phyloP scores from a whole-genome alignment of 345 rosid species.

The Hypericum androsaemum region DNA sequence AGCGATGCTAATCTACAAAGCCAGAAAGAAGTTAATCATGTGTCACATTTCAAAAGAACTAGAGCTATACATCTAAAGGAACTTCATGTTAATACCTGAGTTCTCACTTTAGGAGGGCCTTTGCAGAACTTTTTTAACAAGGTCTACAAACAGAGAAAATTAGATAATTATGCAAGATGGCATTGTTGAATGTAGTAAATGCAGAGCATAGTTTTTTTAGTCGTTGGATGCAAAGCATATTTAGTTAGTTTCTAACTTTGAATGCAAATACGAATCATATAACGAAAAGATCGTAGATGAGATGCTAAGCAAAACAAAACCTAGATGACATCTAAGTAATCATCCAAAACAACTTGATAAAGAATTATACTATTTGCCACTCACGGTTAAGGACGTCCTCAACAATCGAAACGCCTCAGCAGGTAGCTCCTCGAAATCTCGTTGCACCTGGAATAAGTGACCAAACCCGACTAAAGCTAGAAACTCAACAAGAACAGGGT shows the following conservation, averaged over 20 bases:
- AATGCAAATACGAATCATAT: too few species aligned
- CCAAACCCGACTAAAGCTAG: conserved; percentile 5
- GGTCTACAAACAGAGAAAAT: conserved; percentile 39
- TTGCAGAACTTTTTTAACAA: conserved; percentile 84
- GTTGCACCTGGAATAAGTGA: conserved; percentile 61
- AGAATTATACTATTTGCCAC: conserved; percentile 15
- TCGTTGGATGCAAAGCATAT: too few species aligned
- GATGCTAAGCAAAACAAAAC: too few species aligned
- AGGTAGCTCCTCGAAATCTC: conserved; percentile 97
- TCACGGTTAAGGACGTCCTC: conserved; percentile 72
- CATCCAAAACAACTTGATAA: not conserved
- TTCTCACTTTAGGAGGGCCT: conserved; percentile 96
- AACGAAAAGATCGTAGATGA: too few species aligned
- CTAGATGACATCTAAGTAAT: too few species aligned
- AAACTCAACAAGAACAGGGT: not conserved
- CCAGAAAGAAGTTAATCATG: conserved; percentile 16
- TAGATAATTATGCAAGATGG: conserved; percentile 7
- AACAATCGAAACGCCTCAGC: conserved; percentile 82
- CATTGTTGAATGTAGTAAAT: not conserved
- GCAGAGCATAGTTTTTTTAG: too few species aligned
- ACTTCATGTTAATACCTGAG: conserved; percentile 52
- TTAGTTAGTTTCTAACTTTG: too few species aligned
- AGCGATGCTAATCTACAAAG: conserved; percentile 87
- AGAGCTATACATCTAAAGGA: not conserved
- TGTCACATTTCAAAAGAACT: conserved; percentile 8